phyloP scores from a whole-genome alignment of 129 eudicot species.

The Mikania micrantha region DNA sequence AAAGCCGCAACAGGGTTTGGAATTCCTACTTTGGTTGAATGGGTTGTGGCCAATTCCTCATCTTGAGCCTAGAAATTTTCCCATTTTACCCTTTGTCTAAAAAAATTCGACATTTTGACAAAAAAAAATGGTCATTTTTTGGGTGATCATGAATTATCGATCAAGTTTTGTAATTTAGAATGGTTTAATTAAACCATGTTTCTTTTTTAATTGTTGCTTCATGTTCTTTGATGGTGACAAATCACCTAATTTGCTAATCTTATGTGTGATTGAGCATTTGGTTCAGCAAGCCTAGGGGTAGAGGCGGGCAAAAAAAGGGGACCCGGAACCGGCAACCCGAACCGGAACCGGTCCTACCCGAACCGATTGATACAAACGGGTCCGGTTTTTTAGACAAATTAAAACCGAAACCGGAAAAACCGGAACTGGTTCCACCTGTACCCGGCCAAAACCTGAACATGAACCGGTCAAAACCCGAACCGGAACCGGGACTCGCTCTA shows the following conservation, averaged over 20 bases:
- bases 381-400: too few species aligned
- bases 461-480: too few species aligned
- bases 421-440: too few species aligned
- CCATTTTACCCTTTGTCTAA: background rate
- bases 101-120: background rate
- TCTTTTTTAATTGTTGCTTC: background rate
- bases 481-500: too few species aligned
- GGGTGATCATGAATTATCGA: background rate
- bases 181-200: background rate
- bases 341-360: too few species aligned
- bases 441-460: too few species aligned
- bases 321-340: too few species aligned
- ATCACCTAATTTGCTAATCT: background rate
- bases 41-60: constrained; percentile 82
- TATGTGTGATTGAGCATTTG: background rate
- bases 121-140: too few species aligned
- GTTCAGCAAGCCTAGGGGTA: background rate
- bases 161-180: constrained; percentile 1
- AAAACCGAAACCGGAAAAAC: too few species aligned
- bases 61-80: constrained; percentile 5
- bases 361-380: too few species aligned
- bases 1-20: constrained; percentile 84
- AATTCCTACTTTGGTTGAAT: constrained; percentile 76
- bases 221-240: background rate
- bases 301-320: too few species aligned